These are phyloP conservation scores for Lactifluus volemus DNA, from an alignment of 768 basidiomycete genomes.

Conservation along the genomic window DNA sequence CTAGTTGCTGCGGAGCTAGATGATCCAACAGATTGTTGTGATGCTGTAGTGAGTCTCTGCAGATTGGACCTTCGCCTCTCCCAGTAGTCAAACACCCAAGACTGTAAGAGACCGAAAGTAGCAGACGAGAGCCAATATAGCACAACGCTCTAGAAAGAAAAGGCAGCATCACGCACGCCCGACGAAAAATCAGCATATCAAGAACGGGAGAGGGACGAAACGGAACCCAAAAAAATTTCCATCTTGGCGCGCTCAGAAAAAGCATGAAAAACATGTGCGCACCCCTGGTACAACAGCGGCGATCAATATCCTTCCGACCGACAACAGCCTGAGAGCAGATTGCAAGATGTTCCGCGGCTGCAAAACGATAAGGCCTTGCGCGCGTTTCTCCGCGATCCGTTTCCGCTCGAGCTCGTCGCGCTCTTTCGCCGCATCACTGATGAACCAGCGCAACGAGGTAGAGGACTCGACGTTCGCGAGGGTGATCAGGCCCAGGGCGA, in stretches of 20 bases:
- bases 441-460: conserved; percentile 49
- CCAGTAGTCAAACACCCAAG: conserved; percentile 64
- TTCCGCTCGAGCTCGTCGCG: conserved; percentile 40
- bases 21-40: neutral
- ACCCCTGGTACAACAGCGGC: conserved; percentile 69
- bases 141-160: conserved; percentile 44
- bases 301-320: conserved; percentile 58
- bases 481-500: conserved; percentile 62
- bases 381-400: conserved; percentile 35
- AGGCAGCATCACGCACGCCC: neutral
- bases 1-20: neutral
- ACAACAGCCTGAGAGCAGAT: conserved; percentile 43
- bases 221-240: too few relatives aligned
- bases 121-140: conserved; percentile 78
- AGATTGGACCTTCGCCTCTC: conserved; percentile 34
- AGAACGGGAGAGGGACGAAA: neutral
- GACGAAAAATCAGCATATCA: neutral
- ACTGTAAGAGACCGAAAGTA: conserved; percentile 61
- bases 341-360: conserved; percentile 46
- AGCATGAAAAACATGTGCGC: conserved; percentile 20
- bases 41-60: neutral
- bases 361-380: conserved; percentile 37
- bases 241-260: neutral
- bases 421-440: conserved; percentile 48
- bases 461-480: conserved; percentile 69